phyloP scores from a whole-genome alignment of 202 grass and related monocot species.

The Dendrocalamus latiflorus region DNA sequence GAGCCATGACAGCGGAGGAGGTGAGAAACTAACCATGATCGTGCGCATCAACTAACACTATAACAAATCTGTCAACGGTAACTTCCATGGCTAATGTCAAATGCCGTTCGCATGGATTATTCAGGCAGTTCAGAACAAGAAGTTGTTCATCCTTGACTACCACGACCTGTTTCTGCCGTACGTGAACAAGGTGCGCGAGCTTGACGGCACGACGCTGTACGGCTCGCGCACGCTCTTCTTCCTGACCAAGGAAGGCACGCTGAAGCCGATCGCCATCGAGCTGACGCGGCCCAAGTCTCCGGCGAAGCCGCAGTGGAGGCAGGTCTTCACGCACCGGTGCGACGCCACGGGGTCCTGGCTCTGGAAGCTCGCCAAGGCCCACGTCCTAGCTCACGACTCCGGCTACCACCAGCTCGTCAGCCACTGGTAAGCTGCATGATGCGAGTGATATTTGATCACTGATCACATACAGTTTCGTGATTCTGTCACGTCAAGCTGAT shows the following conservation, averaged over 20 bases:
- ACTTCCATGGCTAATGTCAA: too few species aligned
- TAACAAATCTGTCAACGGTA: too few species aligned
- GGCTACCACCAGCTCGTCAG: slow-evolving; percentile 78
- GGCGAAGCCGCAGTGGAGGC: slow-evolving; percentile 47
- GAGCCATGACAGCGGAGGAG: slow-evolving; percentile 56
- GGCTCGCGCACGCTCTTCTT: slow-evolving; percentile 71
- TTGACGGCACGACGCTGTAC: slow-evolving; percentile 45
- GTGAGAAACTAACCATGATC: not conserved
- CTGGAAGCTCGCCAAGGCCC: slow-evolving; percentile 68
- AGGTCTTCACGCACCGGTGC: slow-evolving; percentile 31
- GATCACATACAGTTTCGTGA: too few species aligned
- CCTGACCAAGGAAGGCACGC: slow-evolving; percentile 41
- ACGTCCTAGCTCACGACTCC: slow-evolving; percentile 53
- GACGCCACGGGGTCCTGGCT: slow-evolving; percentile 52
- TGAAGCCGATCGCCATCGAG: slow-evolving; percentile 61
- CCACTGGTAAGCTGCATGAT: slow-evolving; percentile 24
- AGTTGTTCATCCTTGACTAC: slow-evolving; percentile 68
- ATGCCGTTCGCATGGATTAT: not conserved
- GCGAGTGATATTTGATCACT: too few species aligned
- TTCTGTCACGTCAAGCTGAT: too few species aligned
- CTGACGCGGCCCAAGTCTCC: slow-evolving; percentile 51
- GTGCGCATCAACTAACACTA: not conserved
- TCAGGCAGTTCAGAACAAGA: slow-evolving; percentile 47
- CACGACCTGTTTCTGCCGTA: slow-evolving; percentile 74
- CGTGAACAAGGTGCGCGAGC: slow-evolving; percentile 59